Conservation (phyloP, 352 stramenopile species). For the Phytophthora ohioensis region DNA sequence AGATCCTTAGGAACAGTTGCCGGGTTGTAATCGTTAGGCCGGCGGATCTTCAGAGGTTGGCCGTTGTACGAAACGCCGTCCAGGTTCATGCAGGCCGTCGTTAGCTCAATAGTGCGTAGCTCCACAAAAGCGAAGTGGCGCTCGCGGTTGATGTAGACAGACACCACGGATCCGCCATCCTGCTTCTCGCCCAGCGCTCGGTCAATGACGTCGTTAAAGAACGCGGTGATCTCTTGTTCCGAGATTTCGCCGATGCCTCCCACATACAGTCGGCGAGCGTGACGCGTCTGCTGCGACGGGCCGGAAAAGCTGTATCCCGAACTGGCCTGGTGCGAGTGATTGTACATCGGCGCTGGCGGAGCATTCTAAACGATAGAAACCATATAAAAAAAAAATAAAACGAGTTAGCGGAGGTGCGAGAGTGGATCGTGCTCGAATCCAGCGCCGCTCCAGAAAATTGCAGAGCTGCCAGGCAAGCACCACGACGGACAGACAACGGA, state of each 20-base stretch:
- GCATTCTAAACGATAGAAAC: slow-evolving; percentile 34
- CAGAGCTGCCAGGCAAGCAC: slow-evolving; percentile 42
- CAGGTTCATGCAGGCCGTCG: slow-evolving; percentile 95
- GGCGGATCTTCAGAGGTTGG: slow-evolving; percentile 95
- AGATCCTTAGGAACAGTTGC: slow-evolving; percentile 86
- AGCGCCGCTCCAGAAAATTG: slow-evolving; percentile 28
- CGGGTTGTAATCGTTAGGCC: slow-evolving; percentile 98
- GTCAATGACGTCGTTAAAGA: slow-evolving; percentile 94
- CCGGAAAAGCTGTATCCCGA: slow-evolving; percentile 35
- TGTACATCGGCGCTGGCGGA: slow-evolving; percentile 23
- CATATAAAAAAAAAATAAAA: slow-evolving; percentile 36
- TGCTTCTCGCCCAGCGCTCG: slow-evolving; percentile 80
- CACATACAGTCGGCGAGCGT: slow-evolving; percentile 97
- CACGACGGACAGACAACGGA: slow-evolving; percentile 58
- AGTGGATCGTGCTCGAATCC: slow-evolving; percentile 26
- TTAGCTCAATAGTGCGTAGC: slow-evolving; percentile 97
- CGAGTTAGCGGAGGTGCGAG: slow-evolving; percentile 39
- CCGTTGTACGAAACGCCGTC: slow-evolving; percentile 96
- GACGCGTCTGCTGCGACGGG: slow-evolving; percentile 93
- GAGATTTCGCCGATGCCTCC: slow-evolving; percentile 90
- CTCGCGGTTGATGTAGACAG: slow-evolving; percentile 97
- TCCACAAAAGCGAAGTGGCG: slow-evolving; percentile 98
- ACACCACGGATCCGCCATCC: slow-evolving; percentile 81
- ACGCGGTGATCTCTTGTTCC: slow-evolving; percentile 88
- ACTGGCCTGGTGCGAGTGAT: slow-evolving; percentile 32